Conservation (phyloP, 2,329 filamentous ascomycete genomes). For the Plenodomus tracheiphilus region DNA sequence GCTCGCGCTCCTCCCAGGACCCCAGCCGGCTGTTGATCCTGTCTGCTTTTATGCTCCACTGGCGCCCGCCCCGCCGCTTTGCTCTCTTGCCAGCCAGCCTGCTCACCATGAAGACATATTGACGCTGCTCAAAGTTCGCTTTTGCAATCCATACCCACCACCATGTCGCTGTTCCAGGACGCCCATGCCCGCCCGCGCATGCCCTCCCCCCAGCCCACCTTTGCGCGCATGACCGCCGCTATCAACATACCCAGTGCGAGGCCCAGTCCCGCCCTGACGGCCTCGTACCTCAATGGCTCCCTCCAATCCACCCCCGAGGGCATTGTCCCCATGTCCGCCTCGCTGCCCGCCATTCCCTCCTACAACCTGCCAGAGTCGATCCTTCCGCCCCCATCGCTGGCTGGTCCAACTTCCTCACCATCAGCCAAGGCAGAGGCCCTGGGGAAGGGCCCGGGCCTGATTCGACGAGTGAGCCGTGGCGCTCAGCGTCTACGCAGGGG, state of each 20-base stretch:
- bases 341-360: constrained; percentile 48
- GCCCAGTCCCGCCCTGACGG: constrained; percentile 45
- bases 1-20: constrained; percentile 22
- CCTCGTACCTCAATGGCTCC: constrained; percentile 58
- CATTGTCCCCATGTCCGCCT: constrained; percentile 58
- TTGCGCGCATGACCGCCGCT: constrained; percentile 31
- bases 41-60: constrained; percentile 29
- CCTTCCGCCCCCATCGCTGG: constrained; percentile 52
- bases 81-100: constrained; percentile 18
- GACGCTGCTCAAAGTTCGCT: constrained; percentile 10
- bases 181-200: constrained; percentile 32
- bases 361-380: constrained; percentile 77
- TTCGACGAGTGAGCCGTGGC: constrained; percentile 82
- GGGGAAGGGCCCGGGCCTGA: constrained; percentile 68
- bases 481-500: constrained; percentile 77
- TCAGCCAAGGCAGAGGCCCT: constrained; percentile 67
- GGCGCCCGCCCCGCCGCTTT: constrained; percentile 27
- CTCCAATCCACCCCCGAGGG: constrained; percentile 70
- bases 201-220: constrained; percentile 40
- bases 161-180: constrained; percentile 36
- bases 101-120: constrained; percentile 34
- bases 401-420: constrained; percentile 46
- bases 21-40: constrained; percentile 34
- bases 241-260: constrained; percentile 44
- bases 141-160: constrained; percentile 13